Base-by-base conservation (phyloP, 2,329 filamentous ascomycete species). In the Nemania sp. region DNA sequence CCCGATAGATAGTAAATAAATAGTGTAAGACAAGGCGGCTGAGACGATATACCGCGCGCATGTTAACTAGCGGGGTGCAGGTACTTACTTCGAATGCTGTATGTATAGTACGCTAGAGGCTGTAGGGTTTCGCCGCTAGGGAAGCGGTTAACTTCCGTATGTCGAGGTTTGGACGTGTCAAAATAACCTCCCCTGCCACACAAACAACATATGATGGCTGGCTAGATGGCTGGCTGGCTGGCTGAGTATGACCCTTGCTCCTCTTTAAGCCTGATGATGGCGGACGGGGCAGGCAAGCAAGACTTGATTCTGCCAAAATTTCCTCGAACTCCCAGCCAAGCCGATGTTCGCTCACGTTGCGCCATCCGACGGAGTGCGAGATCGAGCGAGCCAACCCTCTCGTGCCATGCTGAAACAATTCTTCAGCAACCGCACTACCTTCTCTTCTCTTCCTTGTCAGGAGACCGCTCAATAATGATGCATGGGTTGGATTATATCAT, bases 191-290 rank as follows among this genome's bases (percentile, higher is more conserved):
- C 20, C 20, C 53, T 49, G 35, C 18, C 18, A 51, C n/a, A 32
- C 45, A 18, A 45, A n/a, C n/a, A n/a, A n/a, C n/a, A n/a, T n/a
- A n/a, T n/a, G 56, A 64, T 64, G 61, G 61, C 49, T 67, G 57
- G 27, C 49, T 52, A 4, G 26, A 24, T 10, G 26, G 5, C 49
- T 52, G 7, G 26, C 49, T 10, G 26, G 5, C 54, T n/a, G 55
- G 22, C 32, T 1, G 22, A 15, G 24, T 35, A 26, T 18, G 35
- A 32, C 49, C 54, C 47, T 54, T 62, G 54, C 20, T 60, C 49
- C 53, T 67, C 3, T 55, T 35, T 10, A 54, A 27, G 53, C 54
- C 22, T 47, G 20, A 47, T 20, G n/a, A n/a, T n/a, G n/a, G n/a
- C n/a, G n/a, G n/a, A n/a, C n/a, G 49, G 55, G 61, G 18, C 29